A percentile compares a stretch with the other conserved stretches of the same genome.
These are phyloP conservation scores for Fraxinus sp. DNA, from an alignment of 305 asterid genomes.

Conservation along the genomic window DNA sequence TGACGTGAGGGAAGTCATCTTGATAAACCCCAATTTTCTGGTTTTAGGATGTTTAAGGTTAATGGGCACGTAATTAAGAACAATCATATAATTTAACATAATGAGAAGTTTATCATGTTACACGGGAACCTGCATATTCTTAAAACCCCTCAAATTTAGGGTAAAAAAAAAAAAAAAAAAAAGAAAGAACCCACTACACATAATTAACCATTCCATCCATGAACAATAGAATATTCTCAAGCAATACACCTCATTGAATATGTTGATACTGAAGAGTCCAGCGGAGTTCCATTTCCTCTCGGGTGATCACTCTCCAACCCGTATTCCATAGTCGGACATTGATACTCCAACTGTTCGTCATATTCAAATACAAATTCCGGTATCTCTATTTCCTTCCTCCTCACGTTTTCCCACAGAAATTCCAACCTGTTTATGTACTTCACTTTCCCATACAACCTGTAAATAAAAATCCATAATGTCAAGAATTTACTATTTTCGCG, in stretches of 20 bases:
- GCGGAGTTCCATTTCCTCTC: slow-evolving; percentile 23
- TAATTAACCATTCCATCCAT: too few species aligned
- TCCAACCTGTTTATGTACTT: slow-evolving; percentile 55
- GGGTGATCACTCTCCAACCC: slow-evolving; percentile 86
- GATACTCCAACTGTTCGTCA: slow-evolving; percentile 64
- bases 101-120: too few species aligned
- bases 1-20: too few species aligned
- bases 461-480: background rate
- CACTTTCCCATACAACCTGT: slow-evolving; percentile 60
- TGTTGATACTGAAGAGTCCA: slow-evolving; percentile 43
- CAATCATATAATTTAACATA: too few species aligned
- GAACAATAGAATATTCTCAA: background rate
- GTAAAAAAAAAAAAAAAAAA: too few species aligned
- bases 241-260: slow-evolving; percentile 44
- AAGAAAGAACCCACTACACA: too few species aligned
- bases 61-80: too few species aligned
- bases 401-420: slow-evolving; percentile 58
- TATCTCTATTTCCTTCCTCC: slow-evolving; percentile 57
- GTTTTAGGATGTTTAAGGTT: too few species aligned
- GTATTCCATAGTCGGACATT: slow-evolving; percentile 47
- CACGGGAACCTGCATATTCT: too few species aligned
- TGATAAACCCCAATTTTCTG: too few species aligned
- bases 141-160: too few species aligned
- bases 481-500: background rate
- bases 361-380: slow-evolving; percentile 78